Conservation (phyloP, 2,329 filamentous ascomycete genomes). For the Cladosporium cucumerinum region DNA sequence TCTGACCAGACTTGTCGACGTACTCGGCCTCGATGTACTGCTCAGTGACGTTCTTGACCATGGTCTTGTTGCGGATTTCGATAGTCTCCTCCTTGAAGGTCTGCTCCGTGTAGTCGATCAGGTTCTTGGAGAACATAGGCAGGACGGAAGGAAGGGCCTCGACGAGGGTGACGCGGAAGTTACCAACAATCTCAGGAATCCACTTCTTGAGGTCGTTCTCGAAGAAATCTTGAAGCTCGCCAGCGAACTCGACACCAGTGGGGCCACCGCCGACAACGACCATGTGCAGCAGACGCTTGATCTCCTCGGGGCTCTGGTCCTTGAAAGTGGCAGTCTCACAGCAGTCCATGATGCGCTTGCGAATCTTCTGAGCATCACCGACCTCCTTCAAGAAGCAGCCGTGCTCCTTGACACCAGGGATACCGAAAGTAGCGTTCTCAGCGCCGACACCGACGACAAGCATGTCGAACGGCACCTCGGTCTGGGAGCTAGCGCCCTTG, state of each 20-base stretch:
- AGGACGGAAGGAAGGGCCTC: constrained; percentile 93
- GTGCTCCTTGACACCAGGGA: constrained; percentile 90
- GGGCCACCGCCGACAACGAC: constrained; percentile 82
- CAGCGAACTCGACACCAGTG: constrained; percentile 96
- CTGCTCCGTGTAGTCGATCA: constrained; percentile 99
- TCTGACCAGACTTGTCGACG: constrained; percentile 71
- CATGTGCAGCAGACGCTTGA: constrained; percentile 96
- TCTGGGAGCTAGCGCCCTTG: constrained; percentile 76
- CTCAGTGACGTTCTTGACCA: constrained; percentile 95
- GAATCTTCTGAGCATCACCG: constrained; percentile 88
- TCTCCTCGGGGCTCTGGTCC: constrained; percentile 81
- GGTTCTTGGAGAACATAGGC: constrained; percentile 97
- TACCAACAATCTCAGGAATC: constrained; percentile 89
- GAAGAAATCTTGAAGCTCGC: constrained; percentile 98
- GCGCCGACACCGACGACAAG: constrained; percentile 95
- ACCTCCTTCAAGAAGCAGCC: constrained; percentile 99
- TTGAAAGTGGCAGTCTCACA: constrained; percentile 98
- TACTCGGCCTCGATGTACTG: constrained; percentile 89
- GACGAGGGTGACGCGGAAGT: constrained; percentile 96
- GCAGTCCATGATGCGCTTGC: constrained; percentile 99
- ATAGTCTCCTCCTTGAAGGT: constrained; percentile 99
- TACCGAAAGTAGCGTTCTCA: constrained; percentile 96
- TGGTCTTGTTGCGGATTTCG: constrained; percentile 95
- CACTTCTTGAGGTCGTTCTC: constrained; percentile 97
- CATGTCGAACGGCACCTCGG: constrained; percentile 96